Base-by-base conservation (phyloP, 148 eudicot genomes). In the Rhododendron molle region DNA sequence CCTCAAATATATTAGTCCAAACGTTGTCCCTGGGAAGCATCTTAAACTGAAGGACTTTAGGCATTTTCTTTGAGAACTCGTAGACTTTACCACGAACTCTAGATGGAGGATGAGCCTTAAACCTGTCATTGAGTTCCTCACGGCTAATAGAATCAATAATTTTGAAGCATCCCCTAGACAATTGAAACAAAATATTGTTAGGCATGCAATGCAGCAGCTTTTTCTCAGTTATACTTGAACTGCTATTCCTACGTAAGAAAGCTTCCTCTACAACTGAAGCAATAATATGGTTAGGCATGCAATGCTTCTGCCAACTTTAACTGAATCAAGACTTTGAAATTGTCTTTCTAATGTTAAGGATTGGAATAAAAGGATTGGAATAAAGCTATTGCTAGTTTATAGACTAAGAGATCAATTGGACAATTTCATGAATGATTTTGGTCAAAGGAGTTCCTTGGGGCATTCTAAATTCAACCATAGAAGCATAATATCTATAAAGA, bases 101-200 rank as follows among this genome's bases (percentile, higher is more conserved):
- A 83, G 86, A 85, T 80, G 95, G 89, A 80, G 94, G 93, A 88
- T 90, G 88, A 67, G 95, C 98, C 89, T 86, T 87, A 67, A 96
- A 81, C 13, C 65, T 88, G 73, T 83, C 83, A 82, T 79, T 69
- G 20, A 84, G 44, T 65, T 58, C 80, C 67, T 43, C 81, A 14
- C 43, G 87, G 40, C 21, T 30, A 30, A 78, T 34, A 71, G 80
- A 81, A 83, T 74, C 81, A 11, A 46, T 69, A 76, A 94, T 83
- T 81, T 84, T 84, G 82, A 96, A 93, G 78, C 69, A 85, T 84
- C 99, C 99, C 90, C 99, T 95, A 80, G 30, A 81, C 26, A 90
- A 84, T 18, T 54, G 71, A 88, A 87, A 85, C 56, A 86, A 9
- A 13, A 83, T 38, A 76, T 15, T 7, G 50, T 52, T 67, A 58